Percentiles rank a stretch among this genome's conserved stretches.
Evolutionary conservation across 495 filamentous ascomycete genomes (phyloP).

Genomic region (Alectoria sarmentosa): DNA sequence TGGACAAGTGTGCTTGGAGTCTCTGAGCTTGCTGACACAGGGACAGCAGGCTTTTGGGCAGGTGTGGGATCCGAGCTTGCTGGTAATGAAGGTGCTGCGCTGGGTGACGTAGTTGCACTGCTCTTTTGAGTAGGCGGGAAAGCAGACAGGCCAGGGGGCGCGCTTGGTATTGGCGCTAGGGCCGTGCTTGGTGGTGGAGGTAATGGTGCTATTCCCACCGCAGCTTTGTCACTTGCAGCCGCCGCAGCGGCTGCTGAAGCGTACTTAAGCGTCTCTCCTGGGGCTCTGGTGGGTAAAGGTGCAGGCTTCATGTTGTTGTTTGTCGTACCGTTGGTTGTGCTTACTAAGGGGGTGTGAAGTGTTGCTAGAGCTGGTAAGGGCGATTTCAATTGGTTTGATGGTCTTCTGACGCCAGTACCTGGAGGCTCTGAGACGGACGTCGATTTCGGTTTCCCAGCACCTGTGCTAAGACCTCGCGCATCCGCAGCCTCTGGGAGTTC

Average conservation of each 20-base stretch:
- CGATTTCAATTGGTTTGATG: slow-evolving; percentile 88
- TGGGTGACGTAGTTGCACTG: slow-evolving; percentile 49
- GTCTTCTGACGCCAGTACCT: slow-evolving; percentile 55
- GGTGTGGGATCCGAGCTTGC: slow-evolving; percentile 30
- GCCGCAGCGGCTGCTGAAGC: slow-evolving; percentile 94
- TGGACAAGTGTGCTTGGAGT: slow-evolving; percentile 31
- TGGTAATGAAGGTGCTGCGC: slow-evolving; percentile 47
- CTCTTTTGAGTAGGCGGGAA: slow-evolving; percentile 40
- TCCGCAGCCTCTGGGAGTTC: slow-evolving; percentile 60
- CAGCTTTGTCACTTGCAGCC: slow-evolving; percentile 81
- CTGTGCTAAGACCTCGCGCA: slow-evolving; percentile 31
- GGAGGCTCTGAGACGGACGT: slow-evolving; percentile 40
- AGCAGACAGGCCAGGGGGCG: slow-evolving; percentile 40
- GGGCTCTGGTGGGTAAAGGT: slow-evolving; percentile 70
- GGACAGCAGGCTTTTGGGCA: slow-evolving; percentile 36
- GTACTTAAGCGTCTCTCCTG: slow-evolving; percentile 90
- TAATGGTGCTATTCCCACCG: slow-evolving; percentile 83
- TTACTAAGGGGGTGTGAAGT: slow-evolving; percentile 53
- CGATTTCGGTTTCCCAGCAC: slow-evolving; percentile 46
- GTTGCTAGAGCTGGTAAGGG: slow-evolving; percentile 87
- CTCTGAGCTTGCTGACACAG: slow-evolving; percentile 34
- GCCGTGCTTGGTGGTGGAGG: slow-evolving; percentile 62
- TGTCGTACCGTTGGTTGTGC: slow-evolving; percentile 41
- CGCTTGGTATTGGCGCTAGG: slow-evolving; percentile 14
- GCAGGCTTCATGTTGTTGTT: slow-evolving; percentile 86